These are phyloP conservation scores for Pseudoneurospora amorphoporcata DNA, from an alignment of 495 filamentous ascomycete genomes.

Conservation along the genomic window DNA sequence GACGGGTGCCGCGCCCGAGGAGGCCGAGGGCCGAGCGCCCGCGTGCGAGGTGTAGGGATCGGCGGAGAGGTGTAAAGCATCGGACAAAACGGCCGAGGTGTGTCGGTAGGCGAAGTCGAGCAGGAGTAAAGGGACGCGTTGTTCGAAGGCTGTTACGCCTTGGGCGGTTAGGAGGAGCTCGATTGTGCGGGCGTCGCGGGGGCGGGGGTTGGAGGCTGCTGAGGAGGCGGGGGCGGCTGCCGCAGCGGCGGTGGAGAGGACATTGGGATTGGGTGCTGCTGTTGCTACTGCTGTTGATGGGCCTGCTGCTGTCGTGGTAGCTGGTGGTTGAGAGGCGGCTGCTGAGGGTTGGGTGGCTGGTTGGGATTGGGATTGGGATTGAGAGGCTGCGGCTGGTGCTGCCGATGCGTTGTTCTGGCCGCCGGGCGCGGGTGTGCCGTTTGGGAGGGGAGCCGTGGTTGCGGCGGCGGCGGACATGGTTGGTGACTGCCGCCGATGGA, in stretches of 20 bases:
- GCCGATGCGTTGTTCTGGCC: background rate
- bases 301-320: slow-evolving; percentile 22
- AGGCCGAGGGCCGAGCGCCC: slow-evolving; percentile 33
- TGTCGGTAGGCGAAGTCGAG: slow-evolving; percentile 95
- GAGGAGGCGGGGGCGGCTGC: slow-evolving; percentile 26
- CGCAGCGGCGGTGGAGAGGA: slow-evolving; percentile 12
- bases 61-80: slow-evolving; percentile 52
- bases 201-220: slow-evolving; percentile 51
- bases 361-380: slow-evolving; percentile 23
- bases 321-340: slow-evolving; percentile 23
- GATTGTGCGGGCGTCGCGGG: slow-evolving; percentile 82
- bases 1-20: slow-evolving; percentile 34
- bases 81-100: slow-evolving; percentile 51
- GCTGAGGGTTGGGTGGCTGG: slow-evolving; percentile 5
- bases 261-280: slow-evolving; percentile 11
- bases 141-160: slow-evolving; percentile 83
- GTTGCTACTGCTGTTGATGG: slow-evolving; percentile 5
- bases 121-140: slow-evolving; percentile 85
- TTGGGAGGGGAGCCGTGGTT: slow-evolving; percentile 29
- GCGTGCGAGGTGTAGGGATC: slow-evolving; percentile 52
- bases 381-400: slow-evolving; percentile 14
- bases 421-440: slow-evolving; percentile 22
- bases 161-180: slow-evolving; percentile 83
- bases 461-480: slow-evolving; percentile 9
- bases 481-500: background rate